phyloP scores from a whole-genome alignment of 345 rosid species.

The Laguncularia racemosa region DNA sequence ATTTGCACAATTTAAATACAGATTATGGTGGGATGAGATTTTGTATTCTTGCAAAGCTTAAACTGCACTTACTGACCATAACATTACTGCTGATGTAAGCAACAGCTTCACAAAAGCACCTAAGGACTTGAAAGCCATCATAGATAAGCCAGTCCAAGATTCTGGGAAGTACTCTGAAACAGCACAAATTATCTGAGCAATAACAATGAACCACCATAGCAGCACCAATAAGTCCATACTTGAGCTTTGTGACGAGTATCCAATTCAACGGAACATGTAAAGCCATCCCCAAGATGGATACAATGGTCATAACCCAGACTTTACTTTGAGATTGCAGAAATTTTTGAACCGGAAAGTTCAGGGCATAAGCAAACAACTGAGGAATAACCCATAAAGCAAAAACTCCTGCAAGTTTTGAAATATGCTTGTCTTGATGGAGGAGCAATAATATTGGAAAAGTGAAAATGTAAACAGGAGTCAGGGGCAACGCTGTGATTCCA shows the following conservation, averaged over 20 bases:
- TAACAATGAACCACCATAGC: conserved; percentile 31
- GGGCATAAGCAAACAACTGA: conserved; percentile 65
- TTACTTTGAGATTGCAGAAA: conserved; percentile 89
- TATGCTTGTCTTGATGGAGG: conserved; percentile 58
- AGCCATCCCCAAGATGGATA: conserved; percentile 40
- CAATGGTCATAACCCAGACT: conserved; percentile 64
- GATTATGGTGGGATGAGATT: too few relatives aligned
- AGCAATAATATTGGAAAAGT: conserved; percentile 35
- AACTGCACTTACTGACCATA: conserved; percentile 22
- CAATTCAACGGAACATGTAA: conserved; percentile 53
- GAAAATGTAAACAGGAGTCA: conserved; percentile 50
- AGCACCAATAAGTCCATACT: conserved; percentile 31
- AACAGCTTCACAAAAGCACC: conserved; percentile 34
- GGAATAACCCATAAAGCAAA: conserved; percentile 80
- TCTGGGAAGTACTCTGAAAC: conserved; percentile 47
- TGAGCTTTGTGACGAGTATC: conserved; percentile 36
- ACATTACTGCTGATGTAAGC: conserved; percentile 45
- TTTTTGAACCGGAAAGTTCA: conserved; percentile 67
- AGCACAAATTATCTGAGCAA: conserved; percentile 43
- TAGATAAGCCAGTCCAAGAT: conserved; percentile 40
- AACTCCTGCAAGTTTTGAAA: conserved; percentile 52
- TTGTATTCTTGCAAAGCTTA: too few relatives aligned
- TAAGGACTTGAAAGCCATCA: conserved; percentile 31
- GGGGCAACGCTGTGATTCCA: conserved; percentile 37
- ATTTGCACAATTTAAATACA: neutral